Evolutionary conservation across 1,284 basidiomycete species (phyloP), one percentile per base, ranked within the genome.

Genomic region (Ceratobasidium sp.): DNA sequence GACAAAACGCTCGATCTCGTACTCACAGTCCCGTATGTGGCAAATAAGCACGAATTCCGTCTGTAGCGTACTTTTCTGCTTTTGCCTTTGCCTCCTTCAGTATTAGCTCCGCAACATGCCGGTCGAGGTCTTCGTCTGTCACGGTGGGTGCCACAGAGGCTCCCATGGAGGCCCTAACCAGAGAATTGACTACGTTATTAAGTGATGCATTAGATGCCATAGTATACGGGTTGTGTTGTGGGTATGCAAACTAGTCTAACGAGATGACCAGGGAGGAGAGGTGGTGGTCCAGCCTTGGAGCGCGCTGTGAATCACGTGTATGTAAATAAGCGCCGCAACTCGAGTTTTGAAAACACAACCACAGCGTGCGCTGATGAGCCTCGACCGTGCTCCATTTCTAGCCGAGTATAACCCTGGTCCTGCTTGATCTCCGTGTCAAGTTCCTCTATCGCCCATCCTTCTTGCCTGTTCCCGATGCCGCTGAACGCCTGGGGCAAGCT

Each of bases 51-150:
- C 88, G 84, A 77, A 91, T 88, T 43, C 90, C 90, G 22, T 89
- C 85, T 79, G 88, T 85, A 62, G 69, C 75, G 78, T 93, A 94
- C 74, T 82, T 84, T 78, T 91, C 88, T 59, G 94, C 94, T 81
- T 95, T 94, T 84, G 91, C 89, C 84, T 93, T 94, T 0, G 96
- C 95, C 81, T 98, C 96, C 77, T 89, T 90, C 37, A 96, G 87
- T 65, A 98, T 90, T 74, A 98, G 86, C 68, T 94, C 91, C 2
- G 94, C 93, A 34, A 98, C 93, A 80, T 94, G 92, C 46, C 88
- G 87, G 83, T 98, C 95, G 27, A 98, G 87, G 79, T 96, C 93
- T 37, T 90, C 90, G 80, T 96, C 93, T 2, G 88, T 87, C 24
- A 95, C 89, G 5, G 86, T 84, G 53, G 83, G 80, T 0, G 90